Evolutionary conservation across 23 red algal genomes (phyloP).

Genomic region (Gracilaria caudata): DNA sequence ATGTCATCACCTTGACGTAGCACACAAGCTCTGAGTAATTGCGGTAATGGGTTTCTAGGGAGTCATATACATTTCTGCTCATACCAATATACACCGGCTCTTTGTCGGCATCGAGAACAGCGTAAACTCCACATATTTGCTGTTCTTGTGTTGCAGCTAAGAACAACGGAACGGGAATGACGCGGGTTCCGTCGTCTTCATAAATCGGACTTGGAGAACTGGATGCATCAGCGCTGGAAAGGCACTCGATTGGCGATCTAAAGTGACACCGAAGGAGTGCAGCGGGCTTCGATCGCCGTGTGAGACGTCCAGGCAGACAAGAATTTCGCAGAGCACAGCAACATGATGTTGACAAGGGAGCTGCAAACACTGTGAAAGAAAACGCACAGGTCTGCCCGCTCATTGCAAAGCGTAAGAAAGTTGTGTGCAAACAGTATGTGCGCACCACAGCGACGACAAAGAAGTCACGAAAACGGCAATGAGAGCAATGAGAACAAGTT

Average conservation of each 20-base stretch:
- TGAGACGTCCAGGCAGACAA: background rate
- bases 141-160: constrained; percentile 31
- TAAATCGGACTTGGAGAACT: background rate
- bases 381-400: background rate
- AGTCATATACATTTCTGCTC: constrained; percentile 63
- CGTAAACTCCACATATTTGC: constrained; percentile 72
- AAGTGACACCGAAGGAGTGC: background rate
- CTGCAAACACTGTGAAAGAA: background rate
- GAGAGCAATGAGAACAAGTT: background rate
- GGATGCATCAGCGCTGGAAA: background rate
- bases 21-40: constrained; percentile 25
- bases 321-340: background rate
- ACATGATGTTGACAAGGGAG: background rate
- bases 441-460: background rate
- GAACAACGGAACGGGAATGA: constrained; percentile 55
- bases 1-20: constrained; percentile 75
- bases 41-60: constrained; percentile 47
- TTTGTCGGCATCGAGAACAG: constrained; percentile 58
- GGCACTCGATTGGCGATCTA: background rate
- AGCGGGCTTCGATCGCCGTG: background rate
- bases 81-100: constrained; percentile 71
- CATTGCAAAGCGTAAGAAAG: background rate
- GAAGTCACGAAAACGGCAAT: too few species aligned
- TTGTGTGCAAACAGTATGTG: background rate
- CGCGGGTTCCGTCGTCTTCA: constrained; percentile 75